Conservation (phyloP, 163 green algal genomes). For the Volvox carteri region DNA sequence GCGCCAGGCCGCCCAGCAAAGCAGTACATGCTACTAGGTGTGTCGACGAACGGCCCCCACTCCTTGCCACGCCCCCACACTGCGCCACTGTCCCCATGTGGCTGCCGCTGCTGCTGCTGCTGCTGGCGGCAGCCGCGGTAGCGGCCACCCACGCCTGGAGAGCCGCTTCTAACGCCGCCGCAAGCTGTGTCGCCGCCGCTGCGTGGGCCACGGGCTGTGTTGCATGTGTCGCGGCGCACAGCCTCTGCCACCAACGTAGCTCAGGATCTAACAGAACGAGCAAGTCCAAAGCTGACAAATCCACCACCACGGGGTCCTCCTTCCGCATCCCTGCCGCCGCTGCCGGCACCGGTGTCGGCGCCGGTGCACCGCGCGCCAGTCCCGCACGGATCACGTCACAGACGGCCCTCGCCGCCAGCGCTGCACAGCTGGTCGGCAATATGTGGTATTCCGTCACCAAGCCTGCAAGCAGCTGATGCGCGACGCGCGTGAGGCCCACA, state of each 20-base stretch:
- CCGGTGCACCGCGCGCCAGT: neutral
- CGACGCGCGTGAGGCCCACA: neutral
- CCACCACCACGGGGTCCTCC: neutral
- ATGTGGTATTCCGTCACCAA: constrained; percentile 32
- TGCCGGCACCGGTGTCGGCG: neutral
- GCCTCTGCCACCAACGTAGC: constrained; percentile 52
- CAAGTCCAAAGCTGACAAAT: constrained; percentile 40
- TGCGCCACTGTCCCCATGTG: neutral
- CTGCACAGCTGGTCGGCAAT: constrained; percentile 8
- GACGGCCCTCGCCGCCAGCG: neutral
- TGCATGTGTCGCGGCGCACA: constrained; percentile 41
- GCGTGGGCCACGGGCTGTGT: constrained; percentile 28
- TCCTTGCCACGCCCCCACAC: neutral
- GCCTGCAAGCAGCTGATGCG: neutral
- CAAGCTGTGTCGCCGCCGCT: constrained; percentile 5
- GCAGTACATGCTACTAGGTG: constrained; percentile 38
- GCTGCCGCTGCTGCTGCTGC: neutral
- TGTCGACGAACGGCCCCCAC: neutral
- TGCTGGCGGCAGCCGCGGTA: neutral
- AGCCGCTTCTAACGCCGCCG: constrained; percentile 26
- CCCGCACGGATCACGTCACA: constrained; percentile 18
- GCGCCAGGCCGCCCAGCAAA: constrained; percentile 10
- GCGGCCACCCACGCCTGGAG: constrained; percentile 5
- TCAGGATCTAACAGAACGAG: constrained; percentile 24
- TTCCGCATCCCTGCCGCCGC: neutral